These are phyloP conservation scores for Gossypium mustelinum DNA, from an alignment of 345 rosid genomes.

Conservation along the genomic window DNA sequence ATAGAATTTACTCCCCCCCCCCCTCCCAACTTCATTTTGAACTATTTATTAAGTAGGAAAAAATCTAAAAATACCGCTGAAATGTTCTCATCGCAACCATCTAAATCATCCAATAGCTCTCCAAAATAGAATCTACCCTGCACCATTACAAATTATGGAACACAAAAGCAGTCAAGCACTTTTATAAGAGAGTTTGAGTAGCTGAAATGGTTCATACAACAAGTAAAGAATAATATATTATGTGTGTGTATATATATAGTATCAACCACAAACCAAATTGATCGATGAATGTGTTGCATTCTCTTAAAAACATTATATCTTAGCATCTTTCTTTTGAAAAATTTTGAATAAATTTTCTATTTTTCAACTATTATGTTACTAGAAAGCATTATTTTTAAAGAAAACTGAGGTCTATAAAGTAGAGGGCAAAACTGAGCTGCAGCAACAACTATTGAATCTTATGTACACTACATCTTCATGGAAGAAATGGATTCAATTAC, in stretches of 20 bases:
- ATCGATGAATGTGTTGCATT: neutral
- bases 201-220: neutral
- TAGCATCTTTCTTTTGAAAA: neutral
- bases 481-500: neutral
- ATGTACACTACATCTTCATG: neutral
- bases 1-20: neutral
- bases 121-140: constrained; percentile 97
- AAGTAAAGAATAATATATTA: too few species aligned
- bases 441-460: neutral
- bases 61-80: constrained; percentile 49
- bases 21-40: neutral
- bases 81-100: constrained; percentile 64
- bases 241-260: neutral
- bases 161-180: neutral
- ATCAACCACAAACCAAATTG: neutral
- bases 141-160: constrained; percentile 21
- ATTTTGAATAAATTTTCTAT: neutral
- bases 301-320: neutral
- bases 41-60: constrained; percentile 18
- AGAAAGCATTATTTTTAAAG: constrained; percentile 1
- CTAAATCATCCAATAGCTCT: constrained; percentile 53
- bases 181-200: neutral
- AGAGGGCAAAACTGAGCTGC: neutral
- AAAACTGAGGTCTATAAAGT: neutral
- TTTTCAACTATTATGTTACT: neutral